phyloP scores from a whole-genome alignment of 2,329 filamentous ascomycete species.

The Sordariomycetes sp. region DNA sequence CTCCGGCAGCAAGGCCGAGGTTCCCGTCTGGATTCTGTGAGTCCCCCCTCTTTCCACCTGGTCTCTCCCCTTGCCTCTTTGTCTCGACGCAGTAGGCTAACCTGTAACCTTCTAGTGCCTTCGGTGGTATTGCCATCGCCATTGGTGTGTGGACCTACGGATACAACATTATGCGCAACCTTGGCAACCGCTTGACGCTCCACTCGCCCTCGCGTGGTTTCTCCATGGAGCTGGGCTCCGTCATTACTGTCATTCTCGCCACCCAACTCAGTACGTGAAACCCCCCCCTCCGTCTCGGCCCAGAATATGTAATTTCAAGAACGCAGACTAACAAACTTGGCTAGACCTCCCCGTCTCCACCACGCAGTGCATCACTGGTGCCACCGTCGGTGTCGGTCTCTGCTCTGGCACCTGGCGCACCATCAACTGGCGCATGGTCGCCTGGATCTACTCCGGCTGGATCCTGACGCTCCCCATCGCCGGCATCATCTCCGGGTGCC shows the following conservation, averaged over 20 bases:
- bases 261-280: constrained; percentile 38
- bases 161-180: constrained; percentile 54
- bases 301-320: neutral
- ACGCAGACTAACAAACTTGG: constrained; percentile 9
- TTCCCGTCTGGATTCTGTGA: constrained; percentile 48
- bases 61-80: neutral
- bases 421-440: constrained; percentile 54
- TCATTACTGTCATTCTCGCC: constrained; percentile 52
- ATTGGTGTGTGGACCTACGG: constrained; percentile 50
- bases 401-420: constrained; percentile 47
- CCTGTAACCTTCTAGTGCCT: constrained; percentile 16
- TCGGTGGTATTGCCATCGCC: constrained; percentile 39
- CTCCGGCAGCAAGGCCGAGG: constrained; percentile 29
- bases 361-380: constrained; percentile 53
- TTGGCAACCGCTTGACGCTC: constrained; percentile 52
- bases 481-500: constrained; percentile 44
- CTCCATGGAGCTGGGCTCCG: constrained; percentile 50
- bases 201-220: constrained; percentile 50
- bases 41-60: neutral
- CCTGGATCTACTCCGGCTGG: constrained; percentile 49
- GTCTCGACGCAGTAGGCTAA: neutral
- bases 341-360: constrained; percentile 49
- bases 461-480: constrained; percentile 48
- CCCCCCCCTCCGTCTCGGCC: constrained; percentile 1
- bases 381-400: constrained; percentile 51